phyloP scores from a whole-genome alignment of 257 asterid genomes.

The Solanum paucissectum region DNA sequence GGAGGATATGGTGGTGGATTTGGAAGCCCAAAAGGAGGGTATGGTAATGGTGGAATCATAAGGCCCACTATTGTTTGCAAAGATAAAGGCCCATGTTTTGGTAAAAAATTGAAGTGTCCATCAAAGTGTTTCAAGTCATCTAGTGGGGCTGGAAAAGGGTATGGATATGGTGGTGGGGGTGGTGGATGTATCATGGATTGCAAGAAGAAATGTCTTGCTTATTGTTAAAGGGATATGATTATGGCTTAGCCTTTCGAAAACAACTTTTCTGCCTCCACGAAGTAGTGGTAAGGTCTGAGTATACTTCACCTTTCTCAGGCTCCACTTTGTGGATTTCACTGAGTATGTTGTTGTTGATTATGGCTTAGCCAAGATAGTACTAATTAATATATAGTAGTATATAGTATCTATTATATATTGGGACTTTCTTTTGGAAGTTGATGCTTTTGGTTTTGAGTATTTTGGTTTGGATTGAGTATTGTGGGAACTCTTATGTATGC shows the following conservation, averaged over 20 bases:
- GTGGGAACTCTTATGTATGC: background rate
- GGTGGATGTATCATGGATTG: slow-evolving; percentile 88
- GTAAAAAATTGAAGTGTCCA: slow-evolving; percentile 75
- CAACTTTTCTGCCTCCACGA: background rate
- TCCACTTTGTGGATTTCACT: background rate
- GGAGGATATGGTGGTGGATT: slow-evolving; percentile 72
- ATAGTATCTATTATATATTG: background rate
- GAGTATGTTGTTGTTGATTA: no score
- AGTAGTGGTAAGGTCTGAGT: background rate
- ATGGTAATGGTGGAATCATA: slow-evolving; percentile 29
- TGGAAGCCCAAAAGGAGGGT: slow-evolving; percentile 70
- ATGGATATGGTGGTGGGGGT: slow-evolving; percentile 84
- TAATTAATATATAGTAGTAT: background rate
- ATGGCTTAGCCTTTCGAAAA: background rate
- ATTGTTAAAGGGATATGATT: slow-evolving; percentile 21
- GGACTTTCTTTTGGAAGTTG: background rate
- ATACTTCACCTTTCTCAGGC: no score
- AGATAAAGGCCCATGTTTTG: slow-evolving; percentile 70
- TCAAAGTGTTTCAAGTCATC: slow-evolving; percentile 71
- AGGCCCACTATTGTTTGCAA: slow-evolving; percentile 43
- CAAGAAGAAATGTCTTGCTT: slow-evolving; percentile 62
- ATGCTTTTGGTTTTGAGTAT: background rate
- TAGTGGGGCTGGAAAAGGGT: slow-evolving; percentile 73
- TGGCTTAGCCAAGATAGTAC: background rate
- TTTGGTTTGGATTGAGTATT: background rate